phyloP scores from a whole-genome alignment of 2,329 filamentous ascomycete species.

The Hirsutella thompsonii region DNA sequence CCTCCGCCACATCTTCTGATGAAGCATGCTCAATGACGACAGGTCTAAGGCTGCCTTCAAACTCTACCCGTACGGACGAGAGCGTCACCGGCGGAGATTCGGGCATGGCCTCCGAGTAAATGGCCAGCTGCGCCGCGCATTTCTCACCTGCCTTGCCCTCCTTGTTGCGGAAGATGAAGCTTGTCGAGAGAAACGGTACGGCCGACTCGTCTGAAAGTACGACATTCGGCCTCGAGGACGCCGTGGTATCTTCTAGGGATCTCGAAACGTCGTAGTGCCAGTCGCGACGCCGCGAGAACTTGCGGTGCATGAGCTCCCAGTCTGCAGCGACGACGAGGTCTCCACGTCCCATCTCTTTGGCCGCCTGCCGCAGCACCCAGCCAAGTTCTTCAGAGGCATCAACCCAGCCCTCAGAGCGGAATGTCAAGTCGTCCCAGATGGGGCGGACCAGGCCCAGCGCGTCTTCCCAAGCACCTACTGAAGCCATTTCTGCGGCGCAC shows the following conservation, averaged over 20 bases:
- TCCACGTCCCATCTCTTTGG: slow-evolving; percentile 35
- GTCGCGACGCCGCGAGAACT: slow-evolving; percentile 37
- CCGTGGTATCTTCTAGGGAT: slow-evolving; percentile 36
- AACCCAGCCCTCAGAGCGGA: slow-evolving; percentile 46
- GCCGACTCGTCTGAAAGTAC: slow-evolving; percentile 36
- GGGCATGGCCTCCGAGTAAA: slow-evolving; percentile 42
- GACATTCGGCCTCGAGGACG: slow-evolving; percentile 33
- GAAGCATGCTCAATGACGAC: slow-evolving; percentile 34
- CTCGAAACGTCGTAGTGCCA: slow-evolving; percentile 51
- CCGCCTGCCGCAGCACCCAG: slow-evolving; percentile 47
- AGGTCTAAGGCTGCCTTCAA: slow-evolving; percentile 44
- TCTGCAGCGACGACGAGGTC: slow-evolving; percentile 48
- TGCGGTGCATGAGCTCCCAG: slow-evolving; percentile 49
- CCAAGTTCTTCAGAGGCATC: slow-evolving; percentile 45
- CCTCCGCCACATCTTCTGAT: slow-evolving; percentile 2
- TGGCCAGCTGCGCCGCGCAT: slow-evolving; percentile 42
- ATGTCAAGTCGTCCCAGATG: slow-evolving; percentile 43
- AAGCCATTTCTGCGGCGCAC: slow-evolving; percentile 41
- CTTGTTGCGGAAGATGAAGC: slow-evolving; percentile 44
- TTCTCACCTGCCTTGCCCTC: slow-evolving; percentile 49
- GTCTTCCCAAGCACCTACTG: slow-evolving; percentile 36
- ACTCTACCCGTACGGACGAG: slow-evolving; percentile 37
- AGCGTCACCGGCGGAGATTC: slow-evolving; percentile 39
- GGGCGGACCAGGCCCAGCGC: slow-evolving; percentile 40
- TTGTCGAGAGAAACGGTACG: slow-evolving; percentile 39